Evolutionary conservation across 345 rosid species (phyloP).

Genomic region (Conringia planisiliqua): DNA sequence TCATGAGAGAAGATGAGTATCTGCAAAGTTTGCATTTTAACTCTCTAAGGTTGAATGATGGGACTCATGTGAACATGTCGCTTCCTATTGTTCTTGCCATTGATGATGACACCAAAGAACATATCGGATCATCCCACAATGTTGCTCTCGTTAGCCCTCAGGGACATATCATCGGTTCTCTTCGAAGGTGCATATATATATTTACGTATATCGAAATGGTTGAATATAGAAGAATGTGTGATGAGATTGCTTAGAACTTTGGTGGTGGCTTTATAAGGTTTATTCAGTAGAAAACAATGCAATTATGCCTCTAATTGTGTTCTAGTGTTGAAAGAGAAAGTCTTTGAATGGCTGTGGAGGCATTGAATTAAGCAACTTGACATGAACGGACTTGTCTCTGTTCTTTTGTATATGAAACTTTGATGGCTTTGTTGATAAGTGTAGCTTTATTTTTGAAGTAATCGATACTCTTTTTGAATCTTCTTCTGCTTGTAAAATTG

Average conservation of each 20-base stretch:
- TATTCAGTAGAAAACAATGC: background rate
- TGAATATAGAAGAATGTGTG: background rate
- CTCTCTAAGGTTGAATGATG: conserved; percentile 57
- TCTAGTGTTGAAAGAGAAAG: background rate
- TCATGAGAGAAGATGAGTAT: conserved; percentile 92
- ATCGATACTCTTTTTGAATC: background rate
- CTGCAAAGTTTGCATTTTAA: conserved; percentile 89
- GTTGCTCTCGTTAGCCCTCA: conserved; percentile 62
- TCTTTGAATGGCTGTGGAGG: background rate
- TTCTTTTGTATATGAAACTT: background rate
- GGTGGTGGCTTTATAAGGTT: background rate
- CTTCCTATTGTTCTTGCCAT: conserved; percentile 94
- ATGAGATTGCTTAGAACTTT: background rate
- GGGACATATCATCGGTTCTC: conserved; percentile 63
- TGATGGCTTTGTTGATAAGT: background rate
- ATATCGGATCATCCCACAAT: conserved; percentile 49
- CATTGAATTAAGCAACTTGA: background rate
- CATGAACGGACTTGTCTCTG: background rate
- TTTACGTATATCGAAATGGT: background rate
- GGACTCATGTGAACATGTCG: conserved; percentile 77
- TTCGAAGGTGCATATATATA: conserved; percentile 46
- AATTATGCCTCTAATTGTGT: background rate
- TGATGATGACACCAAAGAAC: conserved; percentile 69
- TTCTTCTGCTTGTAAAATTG: background rate
- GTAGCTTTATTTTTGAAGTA: background rate